Conservation (phyloP, 2,329 filamentous ascomycete species). For the Trichoderma cornu-damae region DNA sequence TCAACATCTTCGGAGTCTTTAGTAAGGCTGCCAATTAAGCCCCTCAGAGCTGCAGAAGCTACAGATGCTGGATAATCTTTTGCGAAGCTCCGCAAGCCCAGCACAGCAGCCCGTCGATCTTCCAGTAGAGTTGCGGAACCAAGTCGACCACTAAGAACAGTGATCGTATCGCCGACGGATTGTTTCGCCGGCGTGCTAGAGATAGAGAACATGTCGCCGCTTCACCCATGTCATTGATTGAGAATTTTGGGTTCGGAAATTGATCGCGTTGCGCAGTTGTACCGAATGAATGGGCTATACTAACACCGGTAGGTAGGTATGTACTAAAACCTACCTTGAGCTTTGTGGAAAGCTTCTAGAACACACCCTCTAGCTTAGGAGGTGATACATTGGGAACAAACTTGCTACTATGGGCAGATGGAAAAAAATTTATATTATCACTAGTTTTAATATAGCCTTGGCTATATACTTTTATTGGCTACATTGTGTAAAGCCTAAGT, state of each 20-base stretch:
- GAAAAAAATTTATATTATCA: too few relatives aligned
- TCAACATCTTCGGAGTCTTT: constrained; percentile 94
- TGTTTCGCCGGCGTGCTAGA: constrained; percentile 82
- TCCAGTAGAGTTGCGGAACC: constrained; percentile 87
- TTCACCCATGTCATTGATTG: constrained; percentile 8
- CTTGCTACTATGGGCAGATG: too few relatives aligned
- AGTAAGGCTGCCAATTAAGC: constrained; percentile 75
- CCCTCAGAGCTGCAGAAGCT: constrained; percentile 83
- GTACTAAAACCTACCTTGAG: neutral
- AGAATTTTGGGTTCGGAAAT: neutral
- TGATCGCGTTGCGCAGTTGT: neutral
- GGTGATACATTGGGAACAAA: too few relatives aligned
- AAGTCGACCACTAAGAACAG: constrained; percentile 78
- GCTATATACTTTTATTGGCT: too few relatives aligned
- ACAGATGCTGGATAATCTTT: constrained; percentile 96
- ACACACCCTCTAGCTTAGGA: neutral
- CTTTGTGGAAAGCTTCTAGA: constrained; percentile 9
- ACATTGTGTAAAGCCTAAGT: too few relatives aligned
- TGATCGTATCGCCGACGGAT: constrained; percentile 91
- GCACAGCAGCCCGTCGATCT: constrained; percentile 87
- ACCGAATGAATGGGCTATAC: neutral
- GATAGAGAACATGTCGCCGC: constrained; percentile 55
- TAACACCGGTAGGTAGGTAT: neutral
- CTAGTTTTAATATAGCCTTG: too few relatives aligned
- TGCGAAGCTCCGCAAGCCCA: constrained; percentile 89